Evolutionary conservation across 805 yeast genomes (phyloP), one percentile per base, ranked within the genome.

Genomic region (Saccharomyces eubayanus): DNA sequence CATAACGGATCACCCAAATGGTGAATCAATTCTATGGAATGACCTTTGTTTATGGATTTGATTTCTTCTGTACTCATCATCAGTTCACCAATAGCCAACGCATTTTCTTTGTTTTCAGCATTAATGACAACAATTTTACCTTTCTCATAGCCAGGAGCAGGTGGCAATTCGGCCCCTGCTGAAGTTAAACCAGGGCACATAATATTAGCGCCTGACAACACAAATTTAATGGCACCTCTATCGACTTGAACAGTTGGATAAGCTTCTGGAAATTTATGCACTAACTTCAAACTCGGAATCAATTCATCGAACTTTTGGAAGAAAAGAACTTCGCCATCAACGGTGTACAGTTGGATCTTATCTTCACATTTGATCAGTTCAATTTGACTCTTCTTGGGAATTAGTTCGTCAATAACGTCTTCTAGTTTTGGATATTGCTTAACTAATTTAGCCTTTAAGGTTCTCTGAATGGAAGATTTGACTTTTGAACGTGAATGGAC

Each of bases 181-280:
- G 94, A 83, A 0, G 96, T 89, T 58, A 89, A 77, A 20, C 97
- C 97, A 2, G 96, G 96, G 71, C 97, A 91, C 98, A 91, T 91
- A 64, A 91, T 87, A 65, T 91, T 91, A 29, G 97, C 97, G 53
- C 97, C 98, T 3, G 96, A 85, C n/a, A 91, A 74, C 28, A 91
- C 94, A 65, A 91, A 91, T 71, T 91, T 91, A 68, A 91, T 91
- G 51, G 98, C 98, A 54, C 98, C 98, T 67, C 97, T 79, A 65
- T 91, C 98, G 11, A 92, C 97, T 66, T 84, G 87, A 47, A 91
- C 95, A 36, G 80, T 73, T 24, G 97, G 97, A 73, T 91, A 91
- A 40, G 84, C 81, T 9, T 79, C 77, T 5, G 97, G 96, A 66
- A 85, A 88, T 68, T 82, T 82, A 71, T 89, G 96, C 30, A 89